Base-by-base conservation (phyloP, 768 basidiomycete genomes). In the Nevesoporus exiguus region DNA sequence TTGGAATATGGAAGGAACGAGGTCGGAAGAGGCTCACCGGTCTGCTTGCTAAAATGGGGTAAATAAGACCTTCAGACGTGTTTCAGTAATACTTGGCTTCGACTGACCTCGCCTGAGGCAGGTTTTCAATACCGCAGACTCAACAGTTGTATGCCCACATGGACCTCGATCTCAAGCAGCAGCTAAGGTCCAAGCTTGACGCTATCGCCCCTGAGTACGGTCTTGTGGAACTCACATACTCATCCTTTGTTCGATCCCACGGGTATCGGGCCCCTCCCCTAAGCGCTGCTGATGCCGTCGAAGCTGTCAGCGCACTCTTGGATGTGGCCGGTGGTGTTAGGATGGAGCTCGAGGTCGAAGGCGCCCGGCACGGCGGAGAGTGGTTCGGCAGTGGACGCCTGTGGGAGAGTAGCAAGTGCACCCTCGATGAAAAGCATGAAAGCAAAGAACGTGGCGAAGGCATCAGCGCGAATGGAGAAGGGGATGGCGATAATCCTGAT, bases 11-110 rank as follows among this genome's bases (percentile, higher is more conserved):
- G 97, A 93, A 90, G 66, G 96, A 98, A 69, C 81, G 85, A 51
- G 97, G 97, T 21, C 79, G 90, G 56, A 95, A 93, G 69, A 81
- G 85, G 59, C 73, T 99, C 51, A 91, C 88, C 1, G 97, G 96
- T 8, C 74, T 99, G 47, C 75, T 99, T 22, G 97, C 97, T 15
- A 98, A 98, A 77, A 99, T 99, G 93, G 97, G 97, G 94, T 98
- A 68, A 58, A 79, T 73, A 14, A 30, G 47, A 45, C 17, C 31
- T 54, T 44, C 39, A 45, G 15, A 49, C 34, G 30, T 14, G 43
- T 47, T 53, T 52, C 47, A 39, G 41, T 24, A 46, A 44, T 33
- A 21, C 17, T 29, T 45, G 10, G 30, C 15, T 30, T 52, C 27
- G 21, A 47, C 47, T 62, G 41, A 63, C 47, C 54, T 54, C 48